Conservation (phyloP, 176 grass and related monocot species). For the Oryza meyeriana region DNA sequence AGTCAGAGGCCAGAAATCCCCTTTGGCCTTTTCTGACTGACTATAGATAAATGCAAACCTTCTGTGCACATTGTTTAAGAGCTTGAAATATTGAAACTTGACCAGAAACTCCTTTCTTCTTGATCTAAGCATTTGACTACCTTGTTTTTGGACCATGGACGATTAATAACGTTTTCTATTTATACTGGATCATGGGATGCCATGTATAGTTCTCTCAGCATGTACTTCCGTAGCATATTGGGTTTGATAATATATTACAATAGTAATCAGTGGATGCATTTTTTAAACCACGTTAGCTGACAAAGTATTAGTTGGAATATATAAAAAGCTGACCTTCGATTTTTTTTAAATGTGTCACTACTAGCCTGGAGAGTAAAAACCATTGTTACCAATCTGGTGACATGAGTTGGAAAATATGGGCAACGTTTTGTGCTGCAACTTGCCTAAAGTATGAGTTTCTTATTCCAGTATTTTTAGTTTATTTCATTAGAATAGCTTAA, state of each 20-base stretch:
- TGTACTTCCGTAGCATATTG: neutral
- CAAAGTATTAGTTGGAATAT: neutral
- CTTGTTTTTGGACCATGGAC: neutral
- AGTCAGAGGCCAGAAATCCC: neutral
- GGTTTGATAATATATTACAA: neutral
- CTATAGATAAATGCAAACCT: neutral
- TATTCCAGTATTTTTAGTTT: neutral
- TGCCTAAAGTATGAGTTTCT: neutral
- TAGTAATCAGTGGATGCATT: neutral
- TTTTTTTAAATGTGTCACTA: neutral
- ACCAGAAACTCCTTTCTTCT: neutral
- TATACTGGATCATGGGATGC: neutral
- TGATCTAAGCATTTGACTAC: neutral
- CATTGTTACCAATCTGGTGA: neutral
- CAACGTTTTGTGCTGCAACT: neutral
- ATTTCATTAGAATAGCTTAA: neutral
- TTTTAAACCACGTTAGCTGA: neutral
- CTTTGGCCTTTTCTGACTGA: too few relatives aligned
- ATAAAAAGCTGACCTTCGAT: neutral
- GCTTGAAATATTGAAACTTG: neutral
- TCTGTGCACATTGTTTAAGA: neutral
- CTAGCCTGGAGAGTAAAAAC: neutral
- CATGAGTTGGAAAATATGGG: neutral
- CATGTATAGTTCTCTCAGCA: constrained; percentile 4
- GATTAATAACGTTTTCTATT: neutral